phyloP scores from a whole-genome alignment of 163 green algal genomes.

The Scenedesmus sp. region DNA sequence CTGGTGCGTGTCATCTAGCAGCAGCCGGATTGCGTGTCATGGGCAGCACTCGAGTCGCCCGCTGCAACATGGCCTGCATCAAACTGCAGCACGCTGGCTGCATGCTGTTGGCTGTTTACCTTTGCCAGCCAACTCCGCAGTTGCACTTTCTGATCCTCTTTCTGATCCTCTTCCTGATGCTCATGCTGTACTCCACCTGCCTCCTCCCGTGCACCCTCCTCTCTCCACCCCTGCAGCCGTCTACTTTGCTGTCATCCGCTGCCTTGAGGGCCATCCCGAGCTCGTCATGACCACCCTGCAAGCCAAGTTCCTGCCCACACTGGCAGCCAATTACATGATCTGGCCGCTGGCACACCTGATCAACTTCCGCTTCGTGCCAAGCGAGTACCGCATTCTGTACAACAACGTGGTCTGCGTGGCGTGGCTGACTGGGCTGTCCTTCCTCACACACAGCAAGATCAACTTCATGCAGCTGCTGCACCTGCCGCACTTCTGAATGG shows the following conservation, averaged over 20 bases:
- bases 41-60: no score
- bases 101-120: no score
- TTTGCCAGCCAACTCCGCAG: no score
- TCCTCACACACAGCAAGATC: slow-evolving; percentile 54
- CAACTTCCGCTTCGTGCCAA: slow-evolving; percentile 75
- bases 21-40: no score
- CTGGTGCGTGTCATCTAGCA: no score
- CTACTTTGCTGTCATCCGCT: slow-evolving; percentile 55
- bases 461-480: slow-evolving; percentile 42
- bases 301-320: slow-evolving; percentile 63
- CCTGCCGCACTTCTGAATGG: not conserved
- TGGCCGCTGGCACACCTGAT: slow-evolving; percentile 74
- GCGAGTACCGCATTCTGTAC: slow-evolving; percentile 68
- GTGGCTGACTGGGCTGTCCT: slow-evolving; percentile 52
- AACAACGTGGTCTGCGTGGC: slow-evolving; percentile 60
- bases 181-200: not conserved
- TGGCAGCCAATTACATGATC: slow-evolving; percentile 73
- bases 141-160: no score
- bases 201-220: not conserved
- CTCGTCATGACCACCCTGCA: slow-evolving; percentile 32
- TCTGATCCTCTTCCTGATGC: no score
- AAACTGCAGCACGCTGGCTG: no score
- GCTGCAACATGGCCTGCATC: no score
- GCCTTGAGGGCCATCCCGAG: slow-evolving; percentile 44
- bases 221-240: slow-evolving; percentile 47